A percentile compares a stretch with the other conserved stretches of the same genome.
Conservation (phyloP, 768 basidiomycete species). For the Mycena vitilis region DNA sequence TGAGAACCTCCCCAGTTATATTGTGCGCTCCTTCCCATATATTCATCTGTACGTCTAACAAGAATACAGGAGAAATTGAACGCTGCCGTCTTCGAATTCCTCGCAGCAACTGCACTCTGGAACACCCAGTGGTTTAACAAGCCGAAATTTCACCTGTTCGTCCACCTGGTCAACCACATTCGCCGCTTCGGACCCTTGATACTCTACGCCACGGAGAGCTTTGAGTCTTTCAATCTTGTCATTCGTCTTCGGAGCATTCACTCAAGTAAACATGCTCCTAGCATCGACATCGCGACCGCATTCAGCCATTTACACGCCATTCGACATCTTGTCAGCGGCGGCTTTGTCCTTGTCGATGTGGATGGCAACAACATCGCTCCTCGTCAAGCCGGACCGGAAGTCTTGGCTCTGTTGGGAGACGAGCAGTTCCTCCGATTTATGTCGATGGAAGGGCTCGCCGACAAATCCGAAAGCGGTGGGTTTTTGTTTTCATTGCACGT, state of each 20-base stretch:
- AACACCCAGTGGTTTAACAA: no score
- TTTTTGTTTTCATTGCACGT: no score
- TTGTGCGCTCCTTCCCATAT: no score
- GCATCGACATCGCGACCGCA: conserved; percentile 39
- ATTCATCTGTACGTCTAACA: no score
- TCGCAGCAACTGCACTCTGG: no score
- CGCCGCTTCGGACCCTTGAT: conserved; percentile 44
- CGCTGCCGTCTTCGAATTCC: no score
- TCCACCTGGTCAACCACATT: no score
- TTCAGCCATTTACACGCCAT: conserved; percentile 17
- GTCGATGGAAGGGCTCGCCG: not conserved
- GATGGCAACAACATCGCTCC: not conserved
- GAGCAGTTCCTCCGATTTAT: not conserved
- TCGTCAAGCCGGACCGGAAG: not conserved
- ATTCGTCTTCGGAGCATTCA: conserved; percentile 40
- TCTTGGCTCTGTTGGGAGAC: not conserved
- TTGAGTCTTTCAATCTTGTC: conserved; percentile 45
- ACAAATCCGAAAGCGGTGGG: not conserved
- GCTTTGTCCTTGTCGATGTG: conserved; percentile 15
- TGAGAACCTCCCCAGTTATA: no score
- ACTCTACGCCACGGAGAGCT: conserved; percentile 44
- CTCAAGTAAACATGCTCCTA: conserved; percentile 43
- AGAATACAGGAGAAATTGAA: no score
- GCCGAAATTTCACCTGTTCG: no score
- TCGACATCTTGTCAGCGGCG: conserved; percentile 28